Base-by-base conservation (phyloP, 257 asterid genomes). In the Misopates orontium region DNA sequence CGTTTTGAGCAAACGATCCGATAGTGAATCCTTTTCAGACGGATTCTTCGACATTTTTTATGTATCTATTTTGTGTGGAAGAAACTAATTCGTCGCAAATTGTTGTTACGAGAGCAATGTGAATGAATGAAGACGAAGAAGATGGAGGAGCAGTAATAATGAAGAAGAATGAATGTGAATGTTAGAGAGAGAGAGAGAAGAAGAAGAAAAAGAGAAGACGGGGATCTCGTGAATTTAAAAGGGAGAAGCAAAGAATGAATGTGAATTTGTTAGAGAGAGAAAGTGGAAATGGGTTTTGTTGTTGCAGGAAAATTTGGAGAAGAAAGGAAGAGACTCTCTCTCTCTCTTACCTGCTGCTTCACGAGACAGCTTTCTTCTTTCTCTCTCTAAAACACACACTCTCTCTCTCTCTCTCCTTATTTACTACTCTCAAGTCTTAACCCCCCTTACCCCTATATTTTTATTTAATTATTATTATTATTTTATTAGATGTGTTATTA, bases 211-310 rank as follows among this genome's bases (percentile, higher is more conserved):
- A 59, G 45, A 55, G 51, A 28, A 28, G 36, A 49, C 49, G 59
- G 70, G 21, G 47, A 21, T 90, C 20, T 22, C 84, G 89, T 80
- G 90, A 84, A 58, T 74, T 64, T 55, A 63, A 70, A 79, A 70
- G 82, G 81, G 61, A 45, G 73, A 78, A 85, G 77, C 82, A 71
- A 78, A 70, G 87, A 80, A 82, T 84, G 88, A 82, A 82, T 82
- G 87, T 73, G 87, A 72, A 82, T 72, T 80, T 82, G 87, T 73
- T 86, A 72, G 80, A 71, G 83, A 56, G 60, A 73, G 82, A 79
- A 61, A 71, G 36, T 1, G 44, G 50, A 25, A 5, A 55, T 12
- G 32, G 53, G 14, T 16, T 20, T 39, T 8, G 8, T 15, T 18
- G 62, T 52, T 39, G 21, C 58, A 62, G 60, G 31, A 19, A 40